Conservation (phyloP, 495 filamentous ascomycete genomes). For the Lasiosphaeria ovina region DNA sequence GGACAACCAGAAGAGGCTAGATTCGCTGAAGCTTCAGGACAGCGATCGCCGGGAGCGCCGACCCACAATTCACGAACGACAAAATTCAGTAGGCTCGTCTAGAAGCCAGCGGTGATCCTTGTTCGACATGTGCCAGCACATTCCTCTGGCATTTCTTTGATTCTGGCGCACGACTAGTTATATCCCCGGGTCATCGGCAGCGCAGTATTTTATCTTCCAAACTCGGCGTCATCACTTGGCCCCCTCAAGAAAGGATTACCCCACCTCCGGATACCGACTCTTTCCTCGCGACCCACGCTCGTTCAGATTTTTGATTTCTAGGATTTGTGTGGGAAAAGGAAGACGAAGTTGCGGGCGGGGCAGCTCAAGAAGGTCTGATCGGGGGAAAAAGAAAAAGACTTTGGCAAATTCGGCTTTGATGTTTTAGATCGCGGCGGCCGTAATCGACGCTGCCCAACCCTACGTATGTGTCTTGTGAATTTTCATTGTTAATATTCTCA, state of each 20-base stretch:
- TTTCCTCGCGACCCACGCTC: slow-evolving; percentile 2
- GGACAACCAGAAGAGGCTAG: slow-evolving; percentile 79
- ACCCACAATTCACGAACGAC: slow-evolving; percentile 46
- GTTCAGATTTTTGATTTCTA: slow-evolving; percentile 8
- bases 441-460: background rate
- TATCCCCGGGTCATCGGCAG: no score
- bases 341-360: background rate
- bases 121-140: background rate
- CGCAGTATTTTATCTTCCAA: background rate
- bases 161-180: background rate
- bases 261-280: background rate
- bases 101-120: slow-evolving; percentile 46
- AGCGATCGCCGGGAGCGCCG: slow-evolving; percentile 46
- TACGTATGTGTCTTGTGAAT: background rate
- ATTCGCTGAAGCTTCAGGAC: slow-evolving; percentile 82
- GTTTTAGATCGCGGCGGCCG: background rate
- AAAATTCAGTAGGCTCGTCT: slow-evolving; percentile 49
- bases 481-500: slow-evolving; percentile 2
- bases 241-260: no score
- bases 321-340: background rate
- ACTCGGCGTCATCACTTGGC: background rate
- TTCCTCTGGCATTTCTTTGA: background rate
- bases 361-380: background rate
- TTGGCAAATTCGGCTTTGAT: background rate
- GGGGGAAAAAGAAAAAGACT: background rate